phyloP scores from a whole-genome alignment of 805 yeast genomes.

The Kurtzmaniella fragi region DNA sequence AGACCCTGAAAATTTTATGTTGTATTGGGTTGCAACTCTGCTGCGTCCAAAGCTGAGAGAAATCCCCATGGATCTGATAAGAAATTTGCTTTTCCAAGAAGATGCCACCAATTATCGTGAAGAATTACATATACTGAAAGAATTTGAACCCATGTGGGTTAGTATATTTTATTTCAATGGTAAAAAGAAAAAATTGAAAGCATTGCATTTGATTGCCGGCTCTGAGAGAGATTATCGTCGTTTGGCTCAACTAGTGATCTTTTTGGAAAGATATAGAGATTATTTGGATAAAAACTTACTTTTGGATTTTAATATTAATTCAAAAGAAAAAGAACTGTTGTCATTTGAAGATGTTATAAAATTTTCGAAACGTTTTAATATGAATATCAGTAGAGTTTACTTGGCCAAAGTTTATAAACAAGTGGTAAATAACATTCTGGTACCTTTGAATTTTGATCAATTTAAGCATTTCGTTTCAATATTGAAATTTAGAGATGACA shows the following conservation, averaged over 20 bases:
- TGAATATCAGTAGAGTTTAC: conserved; percentile 57
- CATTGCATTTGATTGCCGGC: conserved; percentile 74
- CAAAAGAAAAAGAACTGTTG: conserved; percentile 24
- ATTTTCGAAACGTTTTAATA: conserved; percentile 63
- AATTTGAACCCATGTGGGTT: conserved; percentile 67
- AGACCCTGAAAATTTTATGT: conserved; percentile 48
- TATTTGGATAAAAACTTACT: conserved; percentile 57
- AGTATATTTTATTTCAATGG: conserved; percentile 67
- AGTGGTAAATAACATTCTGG: conserved; percentile 32
- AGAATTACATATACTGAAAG: conserved; percentile 69
- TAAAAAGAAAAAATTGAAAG: conserved; percentile 60
- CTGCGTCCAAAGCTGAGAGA: conserved; percentile 22
- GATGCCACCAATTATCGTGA: conserved; percentile 85
- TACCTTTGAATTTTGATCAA: conserved; percentile 58
- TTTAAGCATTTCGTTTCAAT: conserved; percentile 71
- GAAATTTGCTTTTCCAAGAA: conserved; percentile 53
- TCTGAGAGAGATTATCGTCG: conserved; percentile 54
- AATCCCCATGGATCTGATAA: conserved; percentile 55
- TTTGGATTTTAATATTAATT: conserved; percentile 24
- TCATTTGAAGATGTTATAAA: conserved; percentile 64
- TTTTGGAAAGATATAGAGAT: conserved; percentile 57
- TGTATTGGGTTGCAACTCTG: conserved; percentile 45
- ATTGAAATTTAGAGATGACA: conserved; percentile 62
- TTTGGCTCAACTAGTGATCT: conserved; percentile 53
- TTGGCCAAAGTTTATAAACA: conserved; percentile 46